These are phyloP conservation scores for Alternaria dauci DNA, from an alignment of 2,329 filamentous ascomycete genomes.

Conservation along the genomic window DNA sequence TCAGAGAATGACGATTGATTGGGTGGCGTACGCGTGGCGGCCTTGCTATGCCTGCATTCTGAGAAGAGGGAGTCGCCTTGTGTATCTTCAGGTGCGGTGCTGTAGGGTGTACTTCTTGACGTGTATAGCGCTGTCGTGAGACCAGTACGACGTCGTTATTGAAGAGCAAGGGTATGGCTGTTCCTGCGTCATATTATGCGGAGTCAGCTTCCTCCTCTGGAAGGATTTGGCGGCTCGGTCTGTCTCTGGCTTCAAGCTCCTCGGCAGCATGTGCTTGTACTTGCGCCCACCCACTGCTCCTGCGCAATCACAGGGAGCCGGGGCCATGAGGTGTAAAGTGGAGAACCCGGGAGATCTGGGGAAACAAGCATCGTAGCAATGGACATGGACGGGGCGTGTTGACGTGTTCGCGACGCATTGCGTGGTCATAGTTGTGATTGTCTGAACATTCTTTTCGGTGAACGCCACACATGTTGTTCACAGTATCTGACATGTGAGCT, in stretches of 20 bases:
- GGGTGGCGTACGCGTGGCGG: slow-evolving; percentile 1
- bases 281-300: not conserved
- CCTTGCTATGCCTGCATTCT: slow-evolving; percentile 18
- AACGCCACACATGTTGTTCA: not conserved
- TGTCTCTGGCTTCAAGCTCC: slow-evolving; percentile 7
- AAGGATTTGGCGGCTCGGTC: slow-evolving; percentile 26
- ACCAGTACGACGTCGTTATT: slow-evolving; percentile 1
- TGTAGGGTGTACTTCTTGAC: not conserved
- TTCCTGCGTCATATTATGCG: slow-evolving; percentile 19
- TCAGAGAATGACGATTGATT: slow-evolving; percentile 2
- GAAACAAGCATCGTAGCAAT: slow-evolving; percentile 14
- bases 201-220: slow-evolving; percentile 10
- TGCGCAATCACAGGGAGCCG: not conserved
- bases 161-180: slow-evolving; percentile 5
- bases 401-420: not conserved
- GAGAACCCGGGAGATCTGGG: slow-evolving; percentile 18
- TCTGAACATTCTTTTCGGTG: not conserved
- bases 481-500: not conserved
- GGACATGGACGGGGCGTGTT: not conserved
- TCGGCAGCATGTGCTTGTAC: slow-evolving; percentile 21
- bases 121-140: not conserved
- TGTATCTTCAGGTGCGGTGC: not conserved
- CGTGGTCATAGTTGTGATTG: not conserved
- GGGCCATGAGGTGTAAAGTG: slow-evolving; percentile 1
- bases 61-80: not conserved